Evolutionary conservation across 2,329 filamentous ascomycete genomes (phyloP), one percentile per base, ranked within the genome.

Genomic region (Diaporthe ilicicola): DNA sequence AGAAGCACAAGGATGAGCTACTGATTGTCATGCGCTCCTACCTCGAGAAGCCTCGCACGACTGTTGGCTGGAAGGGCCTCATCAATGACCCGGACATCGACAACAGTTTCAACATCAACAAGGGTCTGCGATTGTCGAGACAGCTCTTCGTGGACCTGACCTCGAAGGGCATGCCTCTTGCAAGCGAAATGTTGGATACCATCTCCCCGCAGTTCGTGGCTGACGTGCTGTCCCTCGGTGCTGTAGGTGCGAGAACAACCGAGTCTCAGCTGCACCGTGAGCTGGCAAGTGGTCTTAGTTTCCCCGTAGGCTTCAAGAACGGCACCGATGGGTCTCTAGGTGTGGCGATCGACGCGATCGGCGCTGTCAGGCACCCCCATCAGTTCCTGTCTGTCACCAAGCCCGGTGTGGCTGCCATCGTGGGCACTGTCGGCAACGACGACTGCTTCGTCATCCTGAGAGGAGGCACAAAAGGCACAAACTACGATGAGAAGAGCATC

Each of bases 281-380:
- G 84, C 86, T 99, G 74, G 95, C 96, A 27, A 96, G 93, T 67
- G 96, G 96, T 79, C 87, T 98, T 44, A 97, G 93, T 76, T 98
- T 98, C 92, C 96, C 96, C 2, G 94, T 99, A 13, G 96, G 96
- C 65, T 99, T 99, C 92, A 99, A 99, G 89, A 99, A 99, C 83
- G 96, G 96, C 74, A 99, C 96, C 39, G 96, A 99, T 80, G 96
- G 96, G 65, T 92, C 92, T 10, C 85, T 98, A 59, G 89, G 91
- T 70, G 95, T 98, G 4, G 95, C 96, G 15, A 94, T 98, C 76
- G 96, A 99, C 80, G 96, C 96, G 64, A 97, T 98, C 80, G 94
- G 95, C 73, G 94, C 96, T 19, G 95, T 97, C 64, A 91, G 89
- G 80, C 94, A 97, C 79, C 94, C 94, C 19, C 96, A 99, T 79